Evolutionary conservation across 495 filamentous ascomycete genomes (phyloP).

Genomic region (Penicillium verhagenii): DNA sequence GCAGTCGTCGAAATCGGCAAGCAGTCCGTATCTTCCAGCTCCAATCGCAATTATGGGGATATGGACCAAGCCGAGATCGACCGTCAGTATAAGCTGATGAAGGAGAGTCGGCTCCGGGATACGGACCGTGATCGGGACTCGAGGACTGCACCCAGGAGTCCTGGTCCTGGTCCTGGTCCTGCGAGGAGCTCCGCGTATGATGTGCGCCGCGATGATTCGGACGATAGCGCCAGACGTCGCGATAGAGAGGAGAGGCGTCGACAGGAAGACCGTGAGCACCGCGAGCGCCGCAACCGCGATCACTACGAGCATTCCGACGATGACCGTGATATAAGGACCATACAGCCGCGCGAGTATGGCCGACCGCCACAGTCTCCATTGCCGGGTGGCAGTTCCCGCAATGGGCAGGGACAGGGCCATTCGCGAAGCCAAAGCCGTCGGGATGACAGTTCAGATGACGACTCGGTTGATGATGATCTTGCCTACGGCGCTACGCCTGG

Average conservation of each 20-base stretch:
- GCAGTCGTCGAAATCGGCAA: constrained; percentile 22
- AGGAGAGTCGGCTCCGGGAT: constrained; percentile 13
- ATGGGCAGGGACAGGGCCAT: constrained; percentile 28
- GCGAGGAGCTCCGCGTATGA: too few relatives aligned
- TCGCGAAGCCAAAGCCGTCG: background rate
- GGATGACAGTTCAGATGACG: constrained; percentile 30
- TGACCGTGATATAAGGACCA: constrained; percentile 20
- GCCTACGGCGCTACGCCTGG: constrained; percentile 41
- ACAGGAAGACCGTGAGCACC: constrained; percentile 19
- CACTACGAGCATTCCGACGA: constrained; percentile 42
- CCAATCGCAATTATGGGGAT: constrained; percentile 22
- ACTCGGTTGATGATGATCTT: constrained; percentile 37
- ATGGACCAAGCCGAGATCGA: constrained; percentile 31
- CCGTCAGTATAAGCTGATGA: constrained; percentile 25
- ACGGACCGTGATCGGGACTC: constrained; percentile 1
- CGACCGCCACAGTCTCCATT: constrained; percentile 23
- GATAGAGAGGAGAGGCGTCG: constrained; percentile 35
- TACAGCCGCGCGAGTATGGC: constrained; percentile 18
- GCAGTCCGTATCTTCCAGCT: constrained; percentile 21
- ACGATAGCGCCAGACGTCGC: constrained; percentile 39
- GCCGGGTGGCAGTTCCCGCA: constrained; percentile 24
- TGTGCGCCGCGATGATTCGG: constrained; percentile 47
- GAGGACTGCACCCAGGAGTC: constrained; percentile 39
- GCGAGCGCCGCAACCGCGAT: constrained; percentile 24
- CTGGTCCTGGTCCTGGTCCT: too few relatives aligned